Evolutionary conservation across 805 yeast genomes (phyloP).

Genomic region (Metschnikowia picachoensis): DNA sequence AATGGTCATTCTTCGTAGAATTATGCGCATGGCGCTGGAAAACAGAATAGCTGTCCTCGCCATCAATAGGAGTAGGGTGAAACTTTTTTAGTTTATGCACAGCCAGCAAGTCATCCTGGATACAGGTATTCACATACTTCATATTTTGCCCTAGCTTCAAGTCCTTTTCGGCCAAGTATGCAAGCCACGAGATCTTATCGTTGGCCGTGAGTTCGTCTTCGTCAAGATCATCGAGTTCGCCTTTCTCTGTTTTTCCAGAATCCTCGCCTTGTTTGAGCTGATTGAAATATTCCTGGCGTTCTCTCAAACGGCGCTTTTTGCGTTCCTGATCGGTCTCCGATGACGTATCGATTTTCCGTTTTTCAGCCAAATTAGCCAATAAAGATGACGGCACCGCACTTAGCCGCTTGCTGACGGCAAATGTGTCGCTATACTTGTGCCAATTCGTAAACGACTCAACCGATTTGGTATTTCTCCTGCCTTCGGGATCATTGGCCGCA

Average conservation of each 20-base stretch:
- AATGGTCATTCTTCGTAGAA: slow-evolving; percentile 28
- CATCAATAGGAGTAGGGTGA: slow-evolving; percentile 24
- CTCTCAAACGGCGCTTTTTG: slow-evolving; percentile 31
- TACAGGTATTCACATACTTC: slow-evolving; percentile 29
- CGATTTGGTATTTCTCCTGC: slow-evolving; percentile 31
- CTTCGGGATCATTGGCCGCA: slow-evolving; percentile 44
- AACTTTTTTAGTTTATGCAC: slow-evolving; percentile 27
- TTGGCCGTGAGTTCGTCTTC: slow-evolving; percentile 21
- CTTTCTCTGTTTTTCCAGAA: slow-evolving; percentile 8
- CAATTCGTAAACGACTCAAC: slow-evolving; percentile 37
- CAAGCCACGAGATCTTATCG: slow-evolving; percentile 34
- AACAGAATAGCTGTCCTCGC: slow-evolving; percentile 16
- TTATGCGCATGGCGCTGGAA: slow-evolving; percentile 23
- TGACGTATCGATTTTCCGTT: slow-evolving; percentile 34
- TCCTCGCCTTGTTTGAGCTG: slow-evolving; percentile 30
- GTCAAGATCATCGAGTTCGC: slow-evolving; percentile 21
- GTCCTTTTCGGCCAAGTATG: slow-evolving; percentile 35
- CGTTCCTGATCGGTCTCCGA: slow-evolving; percentile 35
- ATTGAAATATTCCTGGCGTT: slow-evolving; percentile 39
- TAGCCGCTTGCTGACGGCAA: slow-evolving; percentile 20
- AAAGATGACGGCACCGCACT: slow-evolving; percentile 30
- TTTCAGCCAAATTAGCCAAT: slow-evolving; percentile 34
- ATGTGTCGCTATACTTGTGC: slow-evolving; percentile 29
- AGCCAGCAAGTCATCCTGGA: slow-evolving; percentile 25
- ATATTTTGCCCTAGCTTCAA: slow-evolving; percentile 35